These are phyloP conservation scores for Dunaliella primolecta DNA, from an alignment of 139 green algal species.

Conservation along the genomic window DNA sequence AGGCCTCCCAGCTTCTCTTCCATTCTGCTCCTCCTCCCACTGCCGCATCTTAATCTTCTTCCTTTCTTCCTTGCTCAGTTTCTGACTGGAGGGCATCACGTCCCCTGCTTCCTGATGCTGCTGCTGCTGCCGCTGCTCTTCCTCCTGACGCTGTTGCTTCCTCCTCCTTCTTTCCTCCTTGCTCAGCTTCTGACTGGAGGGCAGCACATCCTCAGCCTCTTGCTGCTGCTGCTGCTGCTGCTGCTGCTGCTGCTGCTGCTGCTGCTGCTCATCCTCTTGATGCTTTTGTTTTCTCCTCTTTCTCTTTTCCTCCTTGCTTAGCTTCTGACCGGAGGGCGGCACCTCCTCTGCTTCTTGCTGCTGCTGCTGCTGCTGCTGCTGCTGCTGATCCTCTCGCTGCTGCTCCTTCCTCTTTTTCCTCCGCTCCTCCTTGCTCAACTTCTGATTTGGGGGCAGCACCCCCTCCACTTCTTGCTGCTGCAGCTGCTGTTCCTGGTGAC, in stretches of 20 bases:
- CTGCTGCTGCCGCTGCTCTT: not conserved
- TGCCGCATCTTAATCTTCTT: not conserved
- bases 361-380: not conserved
- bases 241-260: not conserved
- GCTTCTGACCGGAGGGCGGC: not conserved
- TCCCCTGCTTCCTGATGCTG: not conserved
- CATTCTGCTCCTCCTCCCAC: too few species aligned
- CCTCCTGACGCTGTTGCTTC: not conserved
- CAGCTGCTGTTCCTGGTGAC: not conserved
- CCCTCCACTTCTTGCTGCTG: not conserved
- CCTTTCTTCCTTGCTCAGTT: not conserved
- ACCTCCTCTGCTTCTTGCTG: not conserved
- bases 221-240: constrained; percentile 10
- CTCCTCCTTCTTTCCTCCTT: not conserved
- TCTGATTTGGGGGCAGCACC: too few species aligned
- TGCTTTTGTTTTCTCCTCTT: not conserved
- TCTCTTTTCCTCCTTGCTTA: not conserved
- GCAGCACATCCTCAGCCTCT: not conserved
- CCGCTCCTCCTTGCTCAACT: not conserved
- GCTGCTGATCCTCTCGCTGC: not conserved
- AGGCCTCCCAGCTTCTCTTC: too few species aligned
- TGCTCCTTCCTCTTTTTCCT: not conserved
- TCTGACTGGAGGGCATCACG: too few species aligned
- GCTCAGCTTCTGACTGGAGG: not conserved
- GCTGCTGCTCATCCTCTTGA: not conserved